Percentiles rank a stretch among this genome's conserved stretches.
phyloP scores from a whole-genome alignment of 2,329 filamentous ascomycete species.

The Penicillium verrucosum region DNA sequence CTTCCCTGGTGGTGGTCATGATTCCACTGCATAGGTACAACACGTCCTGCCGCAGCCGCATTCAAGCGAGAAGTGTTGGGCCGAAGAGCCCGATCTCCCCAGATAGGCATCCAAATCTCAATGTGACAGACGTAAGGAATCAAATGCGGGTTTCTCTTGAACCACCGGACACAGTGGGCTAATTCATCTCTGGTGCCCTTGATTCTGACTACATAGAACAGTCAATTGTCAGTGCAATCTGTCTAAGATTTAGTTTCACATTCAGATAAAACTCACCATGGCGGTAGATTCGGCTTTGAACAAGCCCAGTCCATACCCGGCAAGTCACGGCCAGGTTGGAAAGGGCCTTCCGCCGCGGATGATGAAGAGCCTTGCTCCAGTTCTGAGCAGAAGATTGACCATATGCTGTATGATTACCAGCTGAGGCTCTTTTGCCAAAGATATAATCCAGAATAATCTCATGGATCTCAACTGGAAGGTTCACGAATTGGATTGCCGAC shows the following conservation, averaged over 20 bases:
- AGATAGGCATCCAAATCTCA: conserved; percentile 76
- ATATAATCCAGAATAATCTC: conserved; percentile 69
- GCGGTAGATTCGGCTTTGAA: conserved; percentile 70
- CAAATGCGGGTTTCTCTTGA: conserved; percentile 58
- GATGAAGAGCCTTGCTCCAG: conserved; percentile 64
- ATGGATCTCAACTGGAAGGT: conserved; percentile 67
- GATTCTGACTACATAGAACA: conserved; percentile 59
- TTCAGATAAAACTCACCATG: conserved; percentile 47
- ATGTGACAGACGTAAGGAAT: conserved; percentile 66
- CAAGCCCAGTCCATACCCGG: conserved; percentile 61
- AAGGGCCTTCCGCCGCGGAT: conserved; percentile 64
- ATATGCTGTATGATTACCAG: conserved; percentile 47
- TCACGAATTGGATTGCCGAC: conserved; percentile 25
- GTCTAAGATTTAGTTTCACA: too few species aligned
- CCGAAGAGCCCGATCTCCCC: conserved; percentile 53
- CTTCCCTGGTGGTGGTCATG: background rate
- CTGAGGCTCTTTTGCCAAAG: conserved; percentile 65
- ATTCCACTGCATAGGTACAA: background rate
- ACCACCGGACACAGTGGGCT: conserved; percentile 59
- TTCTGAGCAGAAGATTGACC: conserved; percentile 54
- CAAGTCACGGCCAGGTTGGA: conserved; percentile 62
- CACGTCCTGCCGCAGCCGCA: background rate
- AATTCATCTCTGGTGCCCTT: conserved; percentile 66
- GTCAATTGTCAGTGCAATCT: background rate
- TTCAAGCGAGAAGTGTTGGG: conserved; percentile 32